Evolutionary conservation across 2,329 filamentous ascomycete genomes (phyloP), one percentile per base, ranked within the genome.

Genomic region (Cladosporium sp.): DNA sequence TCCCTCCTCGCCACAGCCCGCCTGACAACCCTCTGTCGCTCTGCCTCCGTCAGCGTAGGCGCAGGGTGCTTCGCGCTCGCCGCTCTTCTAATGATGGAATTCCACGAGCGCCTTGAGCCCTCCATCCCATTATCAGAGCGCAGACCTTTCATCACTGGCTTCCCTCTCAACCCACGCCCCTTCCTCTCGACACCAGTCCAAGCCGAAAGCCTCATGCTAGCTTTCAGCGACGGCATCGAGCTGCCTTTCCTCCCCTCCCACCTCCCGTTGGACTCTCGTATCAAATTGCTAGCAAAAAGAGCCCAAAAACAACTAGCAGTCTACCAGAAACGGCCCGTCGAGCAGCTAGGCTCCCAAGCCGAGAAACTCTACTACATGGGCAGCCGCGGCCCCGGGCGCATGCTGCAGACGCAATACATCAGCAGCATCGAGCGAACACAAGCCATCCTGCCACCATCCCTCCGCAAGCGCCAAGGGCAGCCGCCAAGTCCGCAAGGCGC

Each of bases 281-380:
- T 80, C 59, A 67, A 62, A 30, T 64, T 80, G 0, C 66, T 77
- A 2, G 73, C 74, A 0, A 65, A 67, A 25, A 70, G 71, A 19
- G 78, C 77, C 4, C 76, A 80, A 59, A 67, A 74, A 1, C 75
- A 78, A 58, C 61, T 80, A 11, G 58, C 70, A 0, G 63, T 71
- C 19, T 80, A 79, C 62, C 78, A 80, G 65, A 80, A 80, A 63
- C 70, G 76, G 14, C 79, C 80, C 63, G 70, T 76, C 15, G 55
- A 58, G 3, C 61, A 63, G 5, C 60, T 61, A 1, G 49, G 36
- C 5, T 59, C 59, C 6, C 63, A 61, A 5, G 63, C 62, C 17
- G 65, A 59, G 5, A 64, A 61, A 3, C 59, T 64, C 6, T 63
- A 67, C 22, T 67, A 65, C 51, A 68, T 78, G 52, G 72, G 72